phyloP scores from a whole-genome alignment of 83 land plant genomes.

The Thuja plicata region DNA sequence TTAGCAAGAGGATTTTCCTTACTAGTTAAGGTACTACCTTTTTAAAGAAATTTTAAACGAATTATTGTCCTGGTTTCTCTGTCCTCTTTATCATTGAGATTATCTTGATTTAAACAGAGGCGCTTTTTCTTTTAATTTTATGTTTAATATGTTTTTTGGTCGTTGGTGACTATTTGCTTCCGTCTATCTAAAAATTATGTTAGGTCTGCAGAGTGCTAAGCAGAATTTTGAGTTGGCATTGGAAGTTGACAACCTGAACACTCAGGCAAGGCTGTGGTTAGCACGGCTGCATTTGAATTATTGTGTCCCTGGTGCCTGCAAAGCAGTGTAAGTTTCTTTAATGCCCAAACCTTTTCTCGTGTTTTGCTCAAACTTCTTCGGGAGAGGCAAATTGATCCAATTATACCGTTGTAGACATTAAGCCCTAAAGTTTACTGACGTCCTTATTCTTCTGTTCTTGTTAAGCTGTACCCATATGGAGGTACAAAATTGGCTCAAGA shows the following conservation, averaged over 20 bases:
- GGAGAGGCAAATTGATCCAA: neutral
- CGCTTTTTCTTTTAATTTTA: neutral
- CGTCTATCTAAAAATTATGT: neutral
- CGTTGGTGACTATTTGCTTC: neutral
- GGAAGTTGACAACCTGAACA: slow-evolving; percentile 71
- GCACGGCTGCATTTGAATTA: slow-evolving; percentile 75
- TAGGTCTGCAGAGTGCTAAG: slow-evolving; percentile 59
- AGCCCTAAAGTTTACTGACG: neutral
- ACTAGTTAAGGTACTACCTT: neutral
- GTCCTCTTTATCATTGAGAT: neutral
- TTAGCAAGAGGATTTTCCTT: neutral
- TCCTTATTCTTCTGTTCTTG: neutral
- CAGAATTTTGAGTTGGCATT: slow-evolving; percentile 83
- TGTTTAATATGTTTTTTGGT: neutral
- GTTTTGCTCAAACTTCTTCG: neutral
- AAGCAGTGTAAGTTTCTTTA: slow-evolving; percentile 47
- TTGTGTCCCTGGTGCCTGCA: slow-evolving; percentile 78
- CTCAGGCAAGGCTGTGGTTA: slow-evolving; percentile 77
- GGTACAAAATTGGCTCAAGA: neutral
- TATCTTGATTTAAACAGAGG: neutral
- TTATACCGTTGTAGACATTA: neutral
- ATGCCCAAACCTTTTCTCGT: neutral
- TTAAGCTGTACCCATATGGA: neutral
- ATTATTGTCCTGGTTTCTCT: neutral
- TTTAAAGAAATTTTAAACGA: neutral